Conservation (phyloP, 2,329 filamentous ascomycete genomes). For the Penicillium thymicola region DNA sequence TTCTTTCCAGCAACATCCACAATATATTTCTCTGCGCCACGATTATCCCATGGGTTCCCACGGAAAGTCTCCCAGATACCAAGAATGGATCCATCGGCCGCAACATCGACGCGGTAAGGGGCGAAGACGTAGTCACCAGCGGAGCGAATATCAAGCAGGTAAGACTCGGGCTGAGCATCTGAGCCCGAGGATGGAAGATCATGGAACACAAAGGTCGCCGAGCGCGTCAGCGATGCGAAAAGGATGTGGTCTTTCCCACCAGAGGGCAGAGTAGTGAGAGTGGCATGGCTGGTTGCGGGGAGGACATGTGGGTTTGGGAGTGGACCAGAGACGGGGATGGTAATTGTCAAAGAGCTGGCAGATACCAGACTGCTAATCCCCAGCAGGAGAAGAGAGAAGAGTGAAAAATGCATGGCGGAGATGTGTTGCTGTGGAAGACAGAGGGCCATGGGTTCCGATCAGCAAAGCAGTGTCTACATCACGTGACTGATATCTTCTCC, state of each 20-base stretch:
- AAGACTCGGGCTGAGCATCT: constrained; percentile 49
- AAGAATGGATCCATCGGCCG: constrained; percentile 49
- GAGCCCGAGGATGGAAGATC: constrained; percentile 53
- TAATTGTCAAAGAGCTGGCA: constrained; percentile 34
- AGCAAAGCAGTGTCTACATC: neutral
- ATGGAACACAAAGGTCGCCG: constrained; percentile 71
- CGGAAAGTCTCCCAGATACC: constrained; percentile 79
- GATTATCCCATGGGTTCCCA: constrained; percentile 87
- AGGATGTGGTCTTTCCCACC: constrained; percentile 48
- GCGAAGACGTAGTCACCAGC: constrained; percentile 67
- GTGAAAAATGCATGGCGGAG: constrained; percentile 4
- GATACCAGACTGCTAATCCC: constrained; percentile 1
- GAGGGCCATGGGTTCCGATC: neutral
- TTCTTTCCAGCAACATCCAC: constrained; percentile 25
- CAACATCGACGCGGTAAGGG: constrained; percentile 71
- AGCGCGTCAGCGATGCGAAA: constrained; percentile 62
- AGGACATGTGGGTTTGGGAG: constrained; percentile 45
- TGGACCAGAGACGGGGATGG: constrained; percentile 41
- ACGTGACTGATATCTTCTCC: neutral
- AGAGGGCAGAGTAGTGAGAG: constrained; percentile 46
- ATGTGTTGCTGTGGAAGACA: neutral
- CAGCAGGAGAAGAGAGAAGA: constrained; percentile 1
- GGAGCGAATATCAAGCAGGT: constrained; percentile 78
- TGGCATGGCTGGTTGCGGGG: constrained; percentile 50
- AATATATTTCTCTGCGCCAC: constrained; percentile 55